Conservation (phyloP, 2,329 filamentous ascomycete genomes). For the Pseudocercospora fijiensis region DNA sequence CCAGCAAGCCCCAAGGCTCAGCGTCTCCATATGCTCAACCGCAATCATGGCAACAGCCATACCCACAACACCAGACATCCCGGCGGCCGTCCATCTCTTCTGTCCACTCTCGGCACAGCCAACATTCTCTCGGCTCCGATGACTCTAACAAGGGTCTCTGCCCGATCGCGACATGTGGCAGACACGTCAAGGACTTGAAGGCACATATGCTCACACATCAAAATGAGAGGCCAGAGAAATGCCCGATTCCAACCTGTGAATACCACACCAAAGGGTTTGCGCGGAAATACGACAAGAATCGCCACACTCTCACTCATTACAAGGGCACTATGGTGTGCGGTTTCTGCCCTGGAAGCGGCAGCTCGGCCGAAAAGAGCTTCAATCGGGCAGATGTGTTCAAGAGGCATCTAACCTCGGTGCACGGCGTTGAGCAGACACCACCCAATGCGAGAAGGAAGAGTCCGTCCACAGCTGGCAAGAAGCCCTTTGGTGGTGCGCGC, state of each 20-base stretch:
- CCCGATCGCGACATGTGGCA: constrained; percentile 79
- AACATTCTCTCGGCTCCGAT: constrained; percentile 38
- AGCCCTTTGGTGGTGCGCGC: constrained; percentile 67
- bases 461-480: constrained; percentile 53
- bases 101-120: constrained; percentile 64
- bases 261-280: constrained; percentile 92
- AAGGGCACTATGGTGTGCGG: constrained; percentile 97
- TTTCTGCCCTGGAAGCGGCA: constrained; percentile 87
- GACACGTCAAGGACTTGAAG: constrained; percentile 85
- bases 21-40: constrained; percentile 67
- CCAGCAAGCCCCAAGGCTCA: constrained; percentile 47
- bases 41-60: constrained; percentile 54
- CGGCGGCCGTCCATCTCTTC: constrained; percentile 70
- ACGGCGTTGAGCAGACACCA: constrained; percentile 88
- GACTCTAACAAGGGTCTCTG: constrained; percentile 67
- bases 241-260: constrained; percentile 86
- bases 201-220: constrained; percentile 95
- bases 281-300: constrained; percentile 93
- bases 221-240: constrained; percentile 88
- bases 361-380: constrained; percentile 88
- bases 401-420: constrained; percentile 83
- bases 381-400: constrained; percentile 96
- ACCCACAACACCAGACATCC: constrained; percentile 43
- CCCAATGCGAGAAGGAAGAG: constrained; percentile 84
- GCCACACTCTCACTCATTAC: constrained; percentile 91